A percentile compares a stretch with the other conserved stretches of the same genome.
Evolutionary conservation across 106 monocot species (phyloP).

Genomic region (Apostasia ramifera): DNA sequence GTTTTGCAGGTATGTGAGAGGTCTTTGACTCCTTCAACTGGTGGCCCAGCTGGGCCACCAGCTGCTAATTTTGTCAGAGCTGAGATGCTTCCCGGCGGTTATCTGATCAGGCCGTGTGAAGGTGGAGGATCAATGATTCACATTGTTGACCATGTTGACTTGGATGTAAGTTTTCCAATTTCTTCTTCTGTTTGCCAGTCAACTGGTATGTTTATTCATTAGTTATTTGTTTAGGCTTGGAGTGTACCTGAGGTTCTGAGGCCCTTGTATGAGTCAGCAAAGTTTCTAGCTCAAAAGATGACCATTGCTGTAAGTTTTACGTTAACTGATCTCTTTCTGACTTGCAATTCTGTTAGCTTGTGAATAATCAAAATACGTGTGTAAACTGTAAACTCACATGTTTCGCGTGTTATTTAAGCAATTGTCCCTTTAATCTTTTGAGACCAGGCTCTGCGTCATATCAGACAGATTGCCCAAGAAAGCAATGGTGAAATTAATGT

Average conservation of each 20-base stretch:
- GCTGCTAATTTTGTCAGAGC: conserved; percentile 70
- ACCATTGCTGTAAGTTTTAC: conserved; percentile 59
- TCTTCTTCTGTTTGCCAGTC: not conserved
- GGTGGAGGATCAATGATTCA: conserved; percentile 41
- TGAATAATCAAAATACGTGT: not conserved
- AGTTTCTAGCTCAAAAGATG: conserved; percentile 84
- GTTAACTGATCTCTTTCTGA: not conserved
- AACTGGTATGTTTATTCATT: not conserved
- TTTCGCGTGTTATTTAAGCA: not conserved
- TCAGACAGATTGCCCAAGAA: conserved; percentile 77
- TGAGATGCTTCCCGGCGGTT: conserved; percentile 89
- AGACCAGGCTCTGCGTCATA: conserved; percentile 63
- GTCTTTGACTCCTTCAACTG: conserved; percentile 52
- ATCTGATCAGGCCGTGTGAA: conserved; percentile 85
- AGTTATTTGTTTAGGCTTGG: conserved; percentile 45
- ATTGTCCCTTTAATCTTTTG: not conserved
- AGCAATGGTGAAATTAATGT: conserved; percentile 61
- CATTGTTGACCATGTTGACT: conserved; percentile 70
- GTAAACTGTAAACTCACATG: not conserved
- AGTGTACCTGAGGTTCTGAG: conserved; percentile 87
- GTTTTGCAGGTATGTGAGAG: conserved; percentile 71
- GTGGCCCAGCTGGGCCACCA: conserved; percentile 70
- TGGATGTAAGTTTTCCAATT: conserved; percentile 45
- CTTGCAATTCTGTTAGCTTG: not conserved
- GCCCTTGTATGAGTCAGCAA: conserved; percentile 86